phyloP scores from a whole-genome alignment of 2,329 filamentous ascomycete species.

The Ceratocystis cacaofunesta region DNA sequence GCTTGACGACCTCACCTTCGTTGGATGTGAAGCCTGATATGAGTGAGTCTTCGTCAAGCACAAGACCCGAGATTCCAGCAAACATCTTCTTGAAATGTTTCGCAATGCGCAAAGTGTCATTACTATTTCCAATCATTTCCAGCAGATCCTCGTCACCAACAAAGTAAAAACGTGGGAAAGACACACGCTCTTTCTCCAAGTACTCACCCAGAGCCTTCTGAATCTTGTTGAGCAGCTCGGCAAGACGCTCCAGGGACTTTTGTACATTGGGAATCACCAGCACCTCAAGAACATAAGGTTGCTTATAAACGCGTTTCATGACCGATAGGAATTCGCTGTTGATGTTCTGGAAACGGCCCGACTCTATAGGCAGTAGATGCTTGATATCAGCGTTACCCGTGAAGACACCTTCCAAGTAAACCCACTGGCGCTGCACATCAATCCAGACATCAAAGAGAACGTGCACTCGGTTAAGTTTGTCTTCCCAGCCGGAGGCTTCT shows the following conservation, averaged over 20 bases:
- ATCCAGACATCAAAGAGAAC: constrained; percentile 99
- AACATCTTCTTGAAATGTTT: constrained; percentile 99
- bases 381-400: constrained; percentile 98
- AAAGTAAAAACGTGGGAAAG: constrained; percentile 98
- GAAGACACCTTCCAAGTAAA: constrained; percentile 97
- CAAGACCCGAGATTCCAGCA: constrained; percentile 76
- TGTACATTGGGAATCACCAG: constrained; percentile 91
- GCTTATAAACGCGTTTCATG: constrained; percentile 98
- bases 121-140: constrained; percentile 99
- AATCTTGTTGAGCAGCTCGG: constrained; percentile 97
- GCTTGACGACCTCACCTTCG: constrained; percentile 72
- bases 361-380: constrained; percentile 89
- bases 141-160: constrained; percentile 96
- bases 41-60: constrained; percentile 77
- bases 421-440: constrained; percentile 99
- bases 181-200: constrained; percentile 90
- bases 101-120: constrained; percentile 86
- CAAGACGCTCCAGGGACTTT: constrained; percentile 85
- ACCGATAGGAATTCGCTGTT: constrained; percentile 98
- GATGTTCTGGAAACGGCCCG: constrained; percentile 95
- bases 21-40: constrained; percentile 92
- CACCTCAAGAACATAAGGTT: constrained; percentile 88
- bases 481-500: constrained; percentile 91
- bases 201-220: constrained; percentile 98
- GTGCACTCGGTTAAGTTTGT: constrained; percentile 92